phyloP scores from a whole-genome alignment of 2,329 filamentous ascomycete species.

The Fusarium dlaminii region DNA sequence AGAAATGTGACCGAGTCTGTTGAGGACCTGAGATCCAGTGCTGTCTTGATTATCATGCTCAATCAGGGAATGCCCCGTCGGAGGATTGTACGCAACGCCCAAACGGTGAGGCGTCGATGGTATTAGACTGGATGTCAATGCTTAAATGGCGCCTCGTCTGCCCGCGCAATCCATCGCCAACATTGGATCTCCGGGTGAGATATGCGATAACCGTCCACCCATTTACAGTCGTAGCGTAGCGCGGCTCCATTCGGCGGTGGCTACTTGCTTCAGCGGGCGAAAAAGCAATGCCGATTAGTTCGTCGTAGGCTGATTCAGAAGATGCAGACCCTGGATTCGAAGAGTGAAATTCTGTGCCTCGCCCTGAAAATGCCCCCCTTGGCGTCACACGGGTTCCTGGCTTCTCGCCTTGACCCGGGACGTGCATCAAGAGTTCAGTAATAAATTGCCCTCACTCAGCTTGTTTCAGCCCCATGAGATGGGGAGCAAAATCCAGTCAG shows the following conservation, averaged over 20 bases:
- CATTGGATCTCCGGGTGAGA: neutral
- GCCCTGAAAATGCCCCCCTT: neutral
- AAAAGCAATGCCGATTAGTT: conserved; percentile 10
- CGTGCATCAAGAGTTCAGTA: neutral
- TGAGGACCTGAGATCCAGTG: neutral
- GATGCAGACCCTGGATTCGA: conserved; percentile 4
- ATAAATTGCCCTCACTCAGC: neutral
- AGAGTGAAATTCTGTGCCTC: conserved; percentile 7
- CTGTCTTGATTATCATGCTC: neutral
- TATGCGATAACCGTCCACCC: neutral
- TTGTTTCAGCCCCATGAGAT: conserved; percentile 3
- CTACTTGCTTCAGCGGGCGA: conserved; percentile 16
- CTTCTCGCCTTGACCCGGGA: neutral
- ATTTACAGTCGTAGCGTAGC: conserved; percentile 12
- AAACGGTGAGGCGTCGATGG: conserved; percentile 35
- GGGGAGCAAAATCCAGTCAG: neutral
- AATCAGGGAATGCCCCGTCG: conserved; percentile 3
- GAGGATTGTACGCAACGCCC: neutral
- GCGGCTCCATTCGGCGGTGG: conserved; percentile 22
- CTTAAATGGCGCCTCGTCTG: conserved; percentile 19
- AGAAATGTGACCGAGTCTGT: neutral
- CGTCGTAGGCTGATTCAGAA: conserved; percentile 1
- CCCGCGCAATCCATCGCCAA: neutral
- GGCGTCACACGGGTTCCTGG: neutral
- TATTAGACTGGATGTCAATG: conserved; percentile 1